Percentiles rank a stretch among this genome's conserved stretches.
These are phyloP conservation scores for Suillus alpinus DNA, from an alignment of 768 basidiomycete genomes.

Conservation along the genomic window DNA sequence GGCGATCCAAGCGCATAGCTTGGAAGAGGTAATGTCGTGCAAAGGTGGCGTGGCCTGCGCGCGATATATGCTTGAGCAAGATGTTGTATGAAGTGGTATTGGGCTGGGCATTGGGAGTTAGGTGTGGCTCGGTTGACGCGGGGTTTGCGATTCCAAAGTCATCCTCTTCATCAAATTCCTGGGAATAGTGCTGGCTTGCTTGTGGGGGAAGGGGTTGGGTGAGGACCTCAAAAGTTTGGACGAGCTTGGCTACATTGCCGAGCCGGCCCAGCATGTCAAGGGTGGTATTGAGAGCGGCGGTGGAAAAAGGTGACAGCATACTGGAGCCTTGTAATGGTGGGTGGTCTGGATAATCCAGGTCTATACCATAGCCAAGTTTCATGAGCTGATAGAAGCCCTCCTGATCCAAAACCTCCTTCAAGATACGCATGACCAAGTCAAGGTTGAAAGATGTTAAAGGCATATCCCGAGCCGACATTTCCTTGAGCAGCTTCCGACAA, in stretches of 20 bases:
- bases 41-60: constrained; percentile 45
- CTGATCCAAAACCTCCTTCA: constrained; percentile 59
- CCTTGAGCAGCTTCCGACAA: constrained; percentile 49
- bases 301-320: constrained; percentile 50
- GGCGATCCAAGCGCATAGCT: constrained; percentile 46
- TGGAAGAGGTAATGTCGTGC: constrained; percentile 66
- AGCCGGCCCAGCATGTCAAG: constrained; percentile 66
- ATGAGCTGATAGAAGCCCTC: constrained; percentile 57
- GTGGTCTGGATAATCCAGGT: constrained; percentile 71
- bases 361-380: constrained; percentile 72
- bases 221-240: constrained; percentile 76
- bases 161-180: constrained; percentile 65
- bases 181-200: constrained; percentile 40
- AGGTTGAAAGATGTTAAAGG: constrained; percentile 58
- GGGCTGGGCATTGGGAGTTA: constrained; percentile 46
- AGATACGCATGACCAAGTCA: constrained; percentile 65
- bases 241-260: constrained; percentile 60
- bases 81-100: constrained; percentile 67
- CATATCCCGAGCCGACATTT: constrained; percentile 51
- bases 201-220: constrained; percentile 65
- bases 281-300: constrained; percentile 67
- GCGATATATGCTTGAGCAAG: constrained; percentile 58
- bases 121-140: constrained; percentile 32
- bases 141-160: constrained; percentile 47
- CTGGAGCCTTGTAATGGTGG: constrained; percentile 35